These are phyloP conservation scores for Cajanus cajan DNA, from an alignment of 306 rosid genomes.

Conservation along the genomic window DNA sequence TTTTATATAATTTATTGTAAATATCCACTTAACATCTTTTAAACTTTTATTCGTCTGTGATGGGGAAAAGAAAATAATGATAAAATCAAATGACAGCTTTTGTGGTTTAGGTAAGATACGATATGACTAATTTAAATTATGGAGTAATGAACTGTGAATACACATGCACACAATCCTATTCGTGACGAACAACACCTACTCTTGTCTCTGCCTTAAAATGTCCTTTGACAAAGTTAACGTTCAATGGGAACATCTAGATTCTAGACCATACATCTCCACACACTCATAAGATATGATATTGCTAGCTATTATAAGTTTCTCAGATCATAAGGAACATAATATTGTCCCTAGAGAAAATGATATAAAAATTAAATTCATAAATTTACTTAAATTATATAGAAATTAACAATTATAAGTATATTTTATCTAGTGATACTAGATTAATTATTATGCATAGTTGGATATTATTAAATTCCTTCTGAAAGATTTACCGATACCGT, in stretches of 20 bases:
- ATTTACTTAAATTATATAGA: too few species aligned
- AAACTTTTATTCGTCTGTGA: conserved; percentile 6
- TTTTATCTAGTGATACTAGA: too few species aligned
- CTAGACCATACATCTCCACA: too few species aligned
- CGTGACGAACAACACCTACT: conserved; percentile 40
- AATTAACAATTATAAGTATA: too few species aligned
- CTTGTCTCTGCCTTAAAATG: conserved; percentile 37
- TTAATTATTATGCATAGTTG: too few species aligned
- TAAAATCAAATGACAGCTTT: conserved; percentile 17
- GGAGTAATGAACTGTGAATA: conserved; percentile 3
- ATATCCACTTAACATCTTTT: background rate
- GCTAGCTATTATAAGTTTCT: too few species aligned
- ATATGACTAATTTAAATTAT: conserved; percentile 13
- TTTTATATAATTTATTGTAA: background rate
- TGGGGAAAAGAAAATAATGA: background rate
- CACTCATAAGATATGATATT: too few species aligned
- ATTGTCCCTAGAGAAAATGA: too few species aligned
- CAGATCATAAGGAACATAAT: too few species aligned
- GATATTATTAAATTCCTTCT: too few species aligned
- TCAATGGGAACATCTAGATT: background rate
- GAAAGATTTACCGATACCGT: too few species aligned
- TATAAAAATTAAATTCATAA: too few species aligned
- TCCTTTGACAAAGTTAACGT: conserved; percentile 29
- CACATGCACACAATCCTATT: conserved; percentile 31
- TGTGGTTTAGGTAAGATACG: conserved; percentile 41